A percentile compares a stretch with the other conserved stretches of the same genome.
Conservation (phyloP, 164 flowering plant species). For the Liquidambar formosana region DNA sequence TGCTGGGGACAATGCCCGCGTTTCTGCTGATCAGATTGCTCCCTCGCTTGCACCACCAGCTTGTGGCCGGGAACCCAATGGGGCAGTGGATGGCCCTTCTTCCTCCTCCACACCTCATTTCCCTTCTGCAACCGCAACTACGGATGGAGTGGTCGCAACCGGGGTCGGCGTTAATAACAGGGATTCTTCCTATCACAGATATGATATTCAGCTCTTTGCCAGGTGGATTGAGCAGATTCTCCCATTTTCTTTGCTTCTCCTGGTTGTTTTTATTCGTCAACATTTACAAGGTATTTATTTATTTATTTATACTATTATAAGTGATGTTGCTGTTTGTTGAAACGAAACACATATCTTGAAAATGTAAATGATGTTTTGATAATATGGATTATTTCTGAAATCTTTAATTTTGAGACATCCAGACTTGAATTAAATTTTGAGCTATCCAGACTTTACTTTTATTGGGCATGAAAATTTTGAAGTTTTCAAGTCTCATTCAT, state of each 20-base stretch:
- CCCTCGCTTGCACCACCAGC: not conserved
- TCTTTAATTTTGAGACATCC: no score
- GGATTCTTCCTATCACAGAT: conserved; percentile 5
- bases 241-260: conserved; percentile 4
- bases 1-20: not conserved
- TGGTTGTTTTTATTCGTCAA: conserved; percentile 7
- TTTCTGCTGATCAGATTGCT: not conserved
- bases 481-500: no score
- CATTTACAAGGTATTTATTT: conserved; percentile 7
- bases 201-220: conserved; percentile 2
- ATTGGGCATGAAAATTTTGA: no score
- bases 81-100: not conserved
- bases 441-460: no score
- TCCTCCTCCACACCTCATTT: no score
- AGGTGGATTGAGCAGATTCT: conserved; percentile 9
- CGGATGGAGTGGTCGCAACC: not conserved
- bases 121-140: not conserved
- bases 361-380: no score
- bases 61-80: not conserved
- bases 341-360: no score
- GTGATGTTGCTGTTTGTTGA: not conserved
- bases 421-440: no score
- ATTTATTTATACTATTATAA: not conserved
- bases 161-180: not conserved
- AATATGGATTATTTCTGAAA: no score